These are phyloP conservation scores for Phaeoacremonium minimum DNA, from an alignment of 2,329 filamentous ascomycete species.

Conservation along the genomic window DNA sequence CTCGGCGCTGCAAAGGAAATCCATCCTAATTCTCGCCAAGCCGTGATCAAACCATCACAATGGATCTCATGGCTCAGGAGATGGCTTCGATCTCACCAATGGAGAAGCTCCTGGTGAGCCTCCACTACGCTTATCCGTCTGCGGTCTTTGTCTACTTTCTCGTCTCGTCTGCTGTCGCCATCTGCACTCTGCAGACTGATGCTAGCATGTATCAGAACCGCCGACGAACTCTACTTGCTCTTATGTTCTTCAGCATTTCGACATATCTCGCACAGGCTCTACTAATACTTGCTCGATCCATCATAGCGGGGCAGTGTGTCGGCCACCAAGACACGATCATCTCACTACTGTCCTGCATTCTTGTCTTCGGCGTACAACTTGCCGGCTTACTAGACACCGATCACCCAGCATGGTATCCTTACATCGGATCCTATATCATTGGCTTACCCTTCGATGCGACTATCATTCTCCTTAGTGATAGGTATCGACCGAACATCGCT, in stretches of 20 bases:
- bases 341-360: slow-evolving; percentile 55
- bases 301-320: slow-evolving; percentile 30
- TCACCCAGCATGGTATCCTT: slow-evolving; percentile 57
- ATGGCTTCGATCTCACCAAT: too few relatives aligned
- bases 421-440: slow-evolving; percentile 58
- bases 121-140: slow-evolving; percentile 58
- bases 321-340: slow-evolving; percentile 46
- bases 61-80: too few relatives aligned
- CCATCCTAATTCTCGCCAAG: too few relatives aligned
- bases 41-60: too few relatives aligned
- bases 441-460: slow-evolving; percentile 51
- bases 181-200: slow-evolving; percentile 49
- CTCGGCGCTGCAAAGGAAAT: too few relatives aligned
- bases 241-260: slow-evolving; percentile 36
- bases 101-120: slow-evolving; percentile 29
- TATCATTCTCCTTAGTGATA: slow-evolving; percentile 30
- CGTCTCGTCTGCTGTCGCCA: slow-evolving; percentile 41
- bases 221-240: slow-evolving; percentile 34
- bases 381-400: slow-evolving; percentile 46
- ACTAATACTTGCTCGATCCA: slow-evolving; percentile 29
- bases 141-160: slow-evolving; percentile 54
- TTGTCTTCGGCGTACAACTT: slow-evolving; percentile 60
- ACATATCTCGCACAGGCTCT: slow-evolving; percentile 45
- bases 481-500: slow-evolving; percentile 9
- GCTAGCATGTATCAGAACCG: slow-evolving; percentile 28